Conservation (phyloP, 1,284 basidiomycete genomes). For the Takashimella tepidaria region DNA sequence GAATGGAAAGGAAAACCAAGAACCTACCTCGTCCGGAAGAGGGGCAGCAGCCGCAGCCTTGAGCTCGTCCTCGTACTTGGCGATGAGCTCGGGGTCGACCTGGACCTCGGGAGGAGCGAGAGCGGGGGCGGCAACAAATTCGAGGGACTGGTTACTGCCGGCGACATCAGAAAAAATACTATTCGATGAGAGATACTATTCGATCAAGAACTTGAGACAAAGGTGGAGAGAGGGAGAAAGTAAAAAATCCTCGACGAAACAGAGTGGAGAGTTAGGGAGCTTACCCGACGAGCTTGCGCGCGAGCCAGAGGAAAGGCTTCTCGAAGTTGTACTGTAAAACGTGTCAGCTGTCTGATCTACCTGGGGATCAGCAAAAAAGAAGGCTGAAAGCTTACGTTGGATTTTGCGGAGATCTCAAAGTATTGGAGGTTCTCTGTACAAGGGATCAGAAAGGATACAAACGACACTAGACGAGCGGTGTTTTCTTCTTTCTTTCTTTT, state of each 20-base stretch:
- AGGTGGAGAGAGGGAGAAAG: no score
- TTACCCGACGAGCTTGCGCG: slow-evolving; percentile 95
- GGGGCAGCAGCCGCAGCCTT: slow-evolving; percentile 53
- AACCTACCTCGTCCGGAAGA: slow-evolving; percentile 48
- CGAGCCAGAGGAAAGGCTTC: slow-evolving; percentile 99
- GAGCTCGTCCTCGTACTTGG: slow-evolving; percentile 78
- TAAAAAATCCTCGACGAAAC: no score
- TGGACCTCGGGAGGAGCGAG: slow-evolving; percentile 90
- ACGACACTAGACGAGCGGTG: no score
- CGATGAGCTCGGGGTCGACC: slow-evolving; percentile 69
- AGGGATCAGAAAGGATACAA: slow-evolving; percentile 2
- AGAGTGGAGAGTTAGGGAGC: no score
- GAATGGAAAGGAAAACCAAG: no score
- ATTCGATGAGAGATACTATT: slow-evolving; percentile 1
- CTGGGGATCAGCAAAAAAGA: background rate
- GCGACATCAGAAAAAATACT: background rate
- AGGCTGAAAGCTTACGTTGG: slow-evolving; percentile 56
- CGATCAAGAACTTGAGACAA: slow-evolving; percentile 35
- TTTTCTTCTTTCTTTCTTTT: no score
- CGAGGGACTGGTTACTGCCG: slow-evolving; percentile 77
- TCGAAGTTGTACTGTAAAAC: slow-evolving; percentile 92
- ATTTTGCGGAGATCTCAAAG: slow-evolving; percentile 99
- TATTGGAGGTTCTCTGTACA: slow-evolving; percentile 91
- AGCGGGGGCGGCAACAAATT: slow-evolving; percentile 95
- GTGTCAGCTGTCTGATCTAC: slow-evolving; percentile 5